Percentiles rank a stretch among this genome's conserved stretches.
Evolutionary conservation across 371 early-diverging fungal genomes (phyloP).

Genomic region (Zancudomyces culisetae): DNA sequence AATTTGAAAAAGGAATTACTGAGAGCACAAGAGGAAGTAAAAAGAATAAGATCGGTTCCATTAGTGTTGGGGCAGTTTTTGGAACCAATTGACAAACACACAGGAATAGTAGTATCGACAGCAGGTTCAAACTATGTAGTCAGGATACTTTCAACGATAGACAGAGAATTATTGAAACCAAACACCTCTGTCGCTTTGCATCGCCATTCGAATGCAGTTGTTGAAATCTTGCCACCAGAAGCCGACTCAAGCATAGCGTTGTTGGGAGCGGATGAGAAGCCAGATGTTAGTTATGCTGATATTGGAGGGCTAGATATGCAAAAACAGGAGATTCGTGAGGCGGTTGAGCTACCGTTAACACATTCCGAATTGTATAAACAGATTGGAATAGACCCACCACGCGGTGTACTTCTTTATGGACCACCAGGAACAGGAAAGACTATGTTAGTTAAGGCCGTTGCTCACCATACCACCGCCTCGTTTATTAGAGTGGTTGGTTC

Average conservation of each 20-base stretch:
- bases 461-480: constrained; percentile 97
- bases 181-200: constrained; percentile 95
- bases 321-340: constrained; percentile 99
- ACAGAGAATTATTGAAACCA: constrained; percentile 96
- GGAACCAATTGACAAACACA: constrained; percentile 95
- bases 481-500: constrained; percentile 99
- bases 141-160: constrained; percentile 93
- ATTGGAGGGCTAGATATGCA: constrained; percentile 99
- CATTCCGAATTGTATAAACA: constrained; percentile 98
- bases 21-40: constrained; percentile 95
- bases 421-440: constrained; percentile 98
- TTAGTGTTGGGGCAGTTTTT: constrained; percentile 98
- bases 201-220: constrained; percentile 95
- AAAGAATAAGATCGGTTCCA: constrained; percentile 97
- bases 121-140: constrained; percentile 93
- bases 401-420: constrained; percentile 96
- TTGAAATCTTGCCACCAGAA: constrained; percentile 92
- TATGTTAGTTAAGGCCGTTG: constrained; percentile 99
- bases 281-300: constrained; percentile 93
- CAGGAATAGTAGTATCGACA: constrained; percentile 95
- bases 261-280: constrained; percentile 87
- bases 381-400: constrained; percentile 99
- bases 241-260: constrained; percentile 94
- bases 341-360: constrained; percentile 98
- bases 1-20: constrained; percentile 91